Base-by-base conservation (phyloP, 2,329 filamentous ascomycete species). In the Fusarium ambrosium region DNA sequence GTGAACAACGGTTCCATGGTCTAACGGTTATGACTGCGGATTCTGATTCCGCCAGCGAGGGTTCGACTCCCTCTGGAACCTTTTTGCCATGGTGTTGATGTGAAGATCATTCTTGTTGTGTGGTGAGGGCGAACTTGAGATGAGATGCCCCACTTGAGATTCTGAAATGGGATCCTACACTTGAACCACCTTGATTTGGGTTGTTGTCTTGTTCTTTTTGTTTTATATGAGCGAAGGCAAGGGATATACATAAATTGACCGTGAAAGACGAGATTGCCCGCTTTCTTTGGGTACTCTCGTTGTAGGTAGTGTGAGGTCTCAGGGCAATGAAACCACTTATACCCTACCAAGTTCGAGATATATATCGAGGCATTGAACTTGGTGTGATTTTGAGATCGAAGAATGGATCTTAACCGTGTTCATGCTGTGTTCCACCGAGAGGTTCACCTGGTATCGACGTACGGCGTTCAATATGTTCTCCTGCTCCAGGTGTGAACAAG, bases 41-140 rank as follows among this genome's bases (percentile, higher is more conserved):
- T 74, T 74, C 67, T 73, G 70, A 73, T 73, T 73, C 72, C 70
- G 72, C 72, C 72, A 74, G 72, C 67, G 67, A 73, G 72, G 70
- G 72, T 74, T 74, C 68, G 72, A 74, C 72, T 71, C 72, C 70
- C 72, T 62, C 70, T 61, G 70, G 48, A 53, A 73, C 72, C 68
- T 74, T 63, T 48, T 53, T 69, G 61, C 45, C 66, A 18, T 43
- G 10, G 32, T 10, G n/a, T 13, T 16, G 20, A 34, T 53, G 24
- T 8, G 37, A 39, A 16, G 16, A 39, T 41, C 6, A 4, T 32
- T 32, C 18, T 37, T 22, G 10, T 16, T 24, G 14, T 29, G 41
- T 7, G 14, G 32, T 37, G 29, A 48, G 2, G 14, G 14, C 1
- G 8, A 10, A 5, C 43, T 18, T 18, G 22, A 48, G 13, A 24